These are phyloP conservation scores for Aspergillus novofumigatus DNA, from an alignment of 2,329 filamentous ascomycete genomes.

Conservation along the genomic window DNA sequence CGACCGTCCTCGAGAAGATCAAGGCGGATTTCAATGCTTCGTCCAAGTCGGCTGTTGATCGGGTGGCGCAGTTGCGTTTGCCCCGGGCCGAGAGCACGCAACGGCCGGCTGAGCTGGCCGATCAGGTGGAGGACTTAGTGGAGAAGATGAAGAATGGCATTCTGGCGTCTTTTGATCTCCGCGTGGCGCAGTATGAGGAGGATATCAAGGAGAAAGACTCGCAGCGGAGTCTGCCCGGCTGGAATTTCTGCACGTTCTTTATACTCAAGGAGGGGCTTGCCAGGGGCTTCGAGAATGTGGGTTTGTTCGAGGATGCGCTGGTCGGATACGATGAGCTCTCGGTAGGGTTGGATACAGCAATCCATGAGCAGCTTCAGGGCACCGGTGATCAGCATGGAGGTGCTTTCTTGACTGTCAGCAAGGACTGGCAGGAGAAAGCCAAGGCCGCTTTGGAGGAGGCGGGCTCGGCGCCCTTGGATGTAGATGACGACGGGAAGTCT, in stretches of 20 bases:
- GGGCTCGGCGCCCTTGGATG: slow-evolving; percentile 18
- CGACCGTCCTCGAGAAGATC: slow-evolving; percentile 83
- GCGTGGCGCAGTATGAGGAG: slow-evolving; percentile 92
- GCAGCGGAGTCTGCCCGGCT: slow-evolving; percentile 81
- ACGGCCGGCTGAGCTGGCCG: slow-evolving; percentile 76
- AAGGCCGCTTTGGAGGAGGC: slow-evolving; percentile 48
- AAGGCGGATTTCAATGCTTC: slow-evolving; percentile 82
- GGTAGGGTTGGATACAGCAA: slow-evolving; percentile 76
- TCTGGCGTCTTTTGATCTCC: slow-evolving; percentile 79
- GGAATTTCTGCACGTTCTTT: slow-evolving; percentile 99
- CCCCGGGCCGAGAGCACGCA: slow-evolving; percentile 45
- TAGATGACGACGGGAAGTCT: slow-evolving; percentile 27
- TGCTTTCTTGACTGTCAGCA: slow-evolving; percentile 66
- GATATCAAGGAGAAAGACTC: slow-evolving; percentile 93
- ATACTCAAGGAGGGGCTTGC: slow-evolving; percentile 94
- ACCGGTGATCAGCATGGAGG: slow-evolving; percentile 65
- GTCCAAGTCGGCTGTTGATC: slow-evolving; percentile 68
- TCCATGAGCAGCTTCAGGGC: slow-evolving; percentile 66
- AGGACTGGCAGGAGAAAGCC: slow-evolving; percentile 63
- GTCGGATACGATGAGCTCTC: slow-evolving; percentile 93
- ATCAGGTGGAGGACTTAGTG: slow-evolving; percentile 79
- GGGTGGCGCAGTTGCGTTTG: slow-evolving; percentile 80
- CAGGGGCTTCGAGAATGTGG: slow-evolving; percentile 91
- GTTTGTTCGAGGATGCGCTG: slow-evolving; percentile 89
- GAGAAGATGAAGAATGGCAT: slow-evolving; percentile 84